Conservation (phyloP, 2,329 filamentous ascomycete genomes). For the Monosporascus sp. region DNA sequence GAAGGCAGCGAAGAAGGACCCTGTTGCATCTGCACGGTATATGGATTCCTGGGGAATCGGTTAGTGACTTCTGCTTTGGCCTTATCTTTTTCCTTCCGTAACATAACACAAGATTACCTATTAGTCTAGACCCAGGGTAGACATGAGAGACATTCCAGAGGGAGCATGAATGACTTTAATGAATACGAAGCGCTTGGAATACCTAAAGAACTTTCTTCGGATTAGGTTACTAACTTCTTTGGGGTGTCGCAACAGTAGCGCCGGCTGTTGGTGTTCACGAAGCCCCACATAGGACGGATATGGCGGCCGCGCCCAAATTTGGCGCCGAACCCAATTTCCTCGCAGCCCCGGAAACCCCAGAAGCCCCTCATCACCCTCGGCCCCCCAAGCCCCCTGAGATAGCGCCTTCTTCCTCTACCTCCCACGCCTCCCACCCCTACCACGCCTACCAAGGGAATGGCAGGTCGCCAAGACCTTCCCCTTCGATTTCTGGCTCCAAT, state of each 20-base stretch:
- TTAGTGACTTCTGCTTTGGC: background rate
- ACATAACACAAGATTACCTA: too few relatives aligned
- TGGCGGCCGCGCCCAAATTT: too few relatives aligned
- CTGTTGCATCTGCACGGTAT: background rate
- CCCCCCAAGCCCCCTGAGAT: too few relatives aligned
- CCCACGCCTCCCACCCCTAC: too few relatives aligned
- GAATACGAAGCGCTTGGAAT: background rate
- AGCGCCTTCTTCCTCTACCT: too few relatives aligned
- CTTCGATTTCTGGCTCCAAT: background rate
- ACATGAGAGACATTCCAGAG: too few relatives aligned
- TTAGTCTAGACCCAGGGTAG: too few relatives aligned
- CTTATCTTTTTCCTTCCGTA: background rate
- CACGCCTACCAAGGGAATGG: background rate
- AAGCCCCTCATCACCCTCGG: background rate
- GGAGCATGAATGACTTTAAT: background rate
- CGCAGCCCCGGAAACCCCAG: background rate
- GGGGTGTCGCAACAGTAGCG: too few relatives aligned
- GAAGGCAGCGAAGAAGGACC: constrained; percentile 12
- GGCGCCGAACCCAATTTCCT: background rate
- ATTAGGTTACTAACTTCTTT: too few relatives aligned
- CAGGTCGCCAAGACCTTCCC: constrained; percentile 1
- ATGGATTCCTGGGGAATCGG: background rate
- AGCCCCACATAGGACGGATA: too few relatives aligned
- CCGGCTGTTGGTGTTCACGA: too few relatives aligned
- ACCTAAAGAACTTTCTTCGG: too few relatives aligned